Evolutionary conservation across 768 basidiomycete genomes (phyloP).

Genomic region (Mycena polygramma): DNA sequence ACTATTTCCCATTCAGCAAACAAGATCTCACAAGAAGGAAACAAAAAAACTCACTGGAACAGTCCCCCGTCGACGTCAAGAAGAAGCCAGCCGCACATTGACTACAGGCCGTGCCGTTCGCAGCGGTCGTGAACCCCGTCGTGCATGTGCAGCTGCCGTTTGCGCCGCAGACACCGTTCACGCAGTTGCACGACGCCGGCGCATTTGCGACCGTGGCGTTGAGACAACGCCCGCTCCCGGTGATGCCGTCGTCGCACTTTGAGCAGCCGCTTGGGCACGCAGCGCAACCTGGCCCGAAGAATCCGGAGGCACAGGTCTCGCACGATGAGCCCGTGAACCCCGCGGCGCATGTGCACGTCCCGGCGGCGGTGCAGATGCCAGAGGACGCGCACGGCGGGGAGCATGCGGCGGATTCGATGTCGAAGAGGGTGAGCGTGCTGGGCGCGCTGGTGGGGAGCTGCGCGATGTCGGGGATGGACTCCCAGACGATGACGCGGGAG

Average conservation of each 20-base stretch:
- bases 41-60: conserved; percentile 60
- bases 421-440: conserved; percentile 28
- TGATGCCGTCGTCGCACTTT: conserved; percentile 81
- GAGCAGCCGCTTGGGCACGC: conserved; percentile 75
- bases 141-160: conserved; percentile 77
- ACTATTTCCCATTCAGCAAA: conserved; percentile 49
- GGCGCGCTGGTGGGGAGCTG: conserved; percentile 59
- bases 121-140: conserved; percentile 69
- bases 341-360: conserved; percentile 43
- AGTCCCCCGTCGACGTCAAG: conserved; percentile 67
- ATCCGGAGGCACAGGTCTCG: conserved; percentile 55
- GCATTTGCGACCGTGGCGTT: conserved; percentile 57
- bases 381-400: conserved; percentile 59
- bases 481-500: conserved; percentile 69
- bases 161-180: conserved; percentile 80
- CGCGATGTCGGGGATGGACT: conserved; percentile 70
- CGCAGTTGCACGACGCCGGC: conserved; percentile 79
- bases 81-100: conserved; percentile 77
- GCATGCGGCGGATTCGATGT: conserved; percentile 34
- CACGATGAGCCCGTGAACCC: conserved; percentile 38
- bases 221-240: conserved; percentile 80
- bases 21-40: neutral
- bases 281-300: conserved; percentile 63
- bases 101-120: conserved; percentile 76
- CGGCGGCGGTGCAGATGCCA: conserved; percentile 58